phyloP scores from a whole-genome alignment of 1,139 yeast species.

The Pichia sp. region DNA sequence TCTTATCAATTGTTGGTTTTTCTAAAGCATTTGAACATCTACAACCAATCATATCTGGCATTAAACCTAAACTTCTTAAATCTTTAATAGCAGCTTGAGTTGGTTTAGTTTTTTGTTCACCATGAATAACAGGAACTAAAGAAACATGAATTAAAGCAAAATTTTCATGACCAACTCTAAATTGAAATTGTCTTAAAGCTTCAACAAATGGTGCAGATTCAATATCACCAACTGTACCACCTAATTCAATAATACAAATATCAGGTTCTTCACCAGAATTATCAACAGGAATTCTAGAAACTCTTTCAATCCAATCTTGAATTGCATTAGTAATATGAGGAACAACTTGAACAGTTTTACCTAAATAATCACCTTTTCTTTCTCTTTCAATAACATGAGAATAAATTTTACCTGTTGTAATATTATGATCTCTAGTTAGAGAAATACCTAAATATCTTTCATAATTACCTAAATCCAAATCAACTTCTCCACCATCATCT shows the following conservation, averaged over 20 bases:
- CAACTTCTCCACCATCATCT: slow-evolving; percentile 99
- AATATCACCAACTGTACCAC: slow-evolving; percentile 99
- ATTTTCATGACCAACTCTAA: slow-evolving; percentile 89
- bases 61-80: slow-evolving; percentile 86
- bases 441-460: slow-evolving; percentile 94
- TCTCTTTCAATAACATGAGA: slow-evolving; percentile 90
- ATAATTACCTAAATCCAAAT: slow-evolving; percentile 94
- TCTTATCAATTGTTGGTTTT: slow-evolving; percentile 79
- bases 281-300: slow-evolving; percentile 87
- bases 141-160: slow-evolving; percentile 96
- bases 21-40: slow-evolving; percentile 86
- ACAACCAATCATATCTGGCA: slow-evolving; percentile 97
- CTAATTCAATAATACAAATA: slow-evolving; percentile 92
- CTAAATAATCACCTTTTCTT: slow-evolving; percentile 94
- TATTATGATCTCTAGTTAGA: slow-evolving; percentile 87
- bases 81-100: slow-evolving; percentile 99
- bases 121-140: slow-evolving; percentile 93
- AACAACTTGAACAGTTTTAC: slow-evolving; percentile 98
- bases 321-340: slow-evolving; percentile 97
- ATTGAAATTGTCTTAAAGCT: slow-evolving; percentile 97
- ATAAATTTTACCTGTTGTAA: slow-evolving; percentile 96
- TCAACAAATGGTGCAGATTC: slow-evolving; percentile 99
- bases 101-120: slow-evolving; percentile 98
- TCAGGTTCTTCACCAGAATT: slow-evolving; percentile 84
- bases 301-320: slow-evolving; percentile 97